Evolutionary conservation across 305 asterid genomes (phyloP).

Genomic region (Solanum hybrid): DNA sequence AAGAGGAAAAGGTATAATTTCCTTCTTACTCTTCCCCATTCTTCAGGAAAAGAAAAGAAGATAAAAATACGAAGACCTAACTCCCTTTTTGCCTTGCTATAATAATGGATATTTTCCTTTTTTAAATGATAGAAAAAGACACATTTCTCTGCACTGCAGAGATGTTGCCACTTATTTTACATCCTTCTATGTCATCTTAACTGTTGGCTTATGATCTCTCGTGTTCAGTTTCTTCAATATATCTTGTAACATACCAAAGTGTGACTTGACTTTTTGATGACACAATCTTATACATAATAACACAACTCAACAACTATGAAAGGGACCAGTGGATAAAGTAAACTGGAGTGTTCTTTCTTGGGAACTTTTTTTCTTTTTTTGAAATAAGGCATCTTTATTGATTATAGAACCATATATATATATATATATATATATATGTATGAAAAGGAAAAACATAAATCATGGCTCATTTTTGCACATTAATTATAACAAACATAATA

Average conservation of each 20-base stretch:
- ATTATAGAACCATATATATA: neutral
- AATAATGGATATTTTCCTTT: neutral
- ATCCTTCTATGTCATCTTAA: neutral
- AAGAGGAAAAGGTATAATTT: conserved; percentile 62
- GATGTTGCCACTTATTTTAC: neutral
- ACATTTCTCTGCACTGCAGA: neutral
- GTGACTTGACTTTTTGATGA: neutral
- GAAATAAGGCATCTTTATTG: neutral
- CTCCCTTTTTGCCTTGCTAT: neutral
- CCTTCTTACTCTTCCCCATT: neutral
- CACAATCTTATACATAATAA: neutral
- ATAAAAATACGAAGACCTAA: neutral
- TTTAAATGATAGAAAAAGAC: neutral
- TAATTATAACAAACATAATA: neutral
- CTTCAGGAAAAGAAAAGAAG: neutral
- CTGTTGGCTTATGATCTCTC: neutral
- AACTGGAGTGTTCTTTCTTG: neutral
- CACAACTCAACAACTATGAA: neutral
- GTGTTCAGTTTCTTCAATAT: neutral
- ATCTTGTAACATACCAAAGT: neutral
- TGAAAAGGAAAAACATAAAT: neutral
- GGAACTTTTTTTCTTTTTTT: too few relatives aligned
- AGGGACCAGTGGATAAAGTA: neutral
- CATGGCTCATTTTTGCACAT: neutral
- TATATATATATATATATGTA: too few relatives aligned